Evolutionary conservation across 108 stramenopile species (phyloP), one percentile per base, ranked within the genome.

Genomic region (Nitzschia sp.): DNA sequence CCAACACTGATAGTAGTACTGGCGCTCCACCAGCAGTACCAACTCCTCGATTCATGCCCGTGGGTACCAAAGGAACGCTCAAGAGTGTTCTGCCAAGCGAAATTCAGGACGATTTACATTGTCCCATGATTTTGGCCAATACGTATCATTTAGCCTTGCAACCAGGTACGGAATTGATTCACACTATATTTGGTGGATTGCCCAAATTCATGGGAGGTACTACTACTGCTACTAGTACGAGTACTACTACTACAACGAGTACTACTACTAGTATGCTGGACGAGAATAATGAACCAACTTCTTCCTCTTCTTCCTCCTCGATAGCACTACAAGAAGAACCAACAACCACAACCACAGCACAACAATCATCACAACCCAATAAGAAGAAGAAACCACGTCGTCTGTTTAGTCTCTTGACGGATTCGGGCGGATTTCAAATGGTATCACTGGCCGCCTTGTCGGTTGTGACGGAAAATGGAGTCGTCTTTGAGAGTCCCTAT

Each of bases 361-460:
- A n/a, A n/a, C n/a, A n/a, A n/a, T n/a, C n/a, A n/a, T n/a, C n/a
- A n/a, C n/a, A n/a, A n/a, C n/a, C n/a, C n/a, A n/a, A n/a, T n/a
- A n/a, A n/a, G n/a, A n/a, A n/a, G n/a, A n/a, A n/a, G n/a, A n/a
- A n/a, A n/a, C n/a, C n/a, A n/a, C 19, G 48, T 35, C 50, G 69
- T 31, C 22, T 54, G n/a, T 75, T 66, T 50, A 83, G 76, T 68
- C 69, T 95, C 19, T 75, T 99, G 47, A 99, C 98, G 0, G 98
- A 99, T 77, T 90, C 88, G 46, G 98, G 98, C 27, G 98, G 98
- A 1, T 99, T 99, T 85, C 98, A 99, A 71, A 99, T 99, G 97
- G 98, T 99, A 45, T 93, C 92, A 0, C 76, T 99, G 68, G 78
- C 93, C 8, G 85, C 93, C 34, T 69, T 99, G 45, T 95, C 97